Conservation (phyloP, 805 yeast genomes). For the Candida quercuum region DNA sequence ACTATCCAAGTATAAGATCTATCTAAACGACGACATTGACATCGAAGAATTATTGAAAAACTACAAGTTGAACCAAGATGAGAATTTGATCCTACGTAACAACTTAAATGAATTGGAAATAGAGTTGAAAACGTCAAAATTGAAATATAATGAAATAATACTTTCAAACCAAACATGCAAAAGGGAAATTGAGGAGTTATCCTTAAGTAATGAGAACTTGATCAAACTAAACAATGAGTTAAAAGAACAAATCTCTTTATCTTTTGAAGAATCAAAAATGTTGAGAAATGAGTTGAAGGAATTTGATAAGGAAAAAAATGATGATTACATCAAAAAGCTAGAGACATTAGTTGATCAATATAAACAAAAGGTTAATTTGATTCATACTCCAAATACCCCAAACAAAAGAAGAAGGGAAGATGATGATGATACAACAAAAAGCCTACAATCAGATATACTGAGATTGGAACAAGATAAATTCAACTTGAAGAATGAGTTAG, state of each 20-base stretch:
- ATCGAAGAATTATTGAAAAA: slow-evolving; percentile 34
- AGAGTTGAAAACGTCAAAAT: slow-evolving; percentile 25
- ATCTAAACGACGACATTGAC: slow-evolving; percentile 27
- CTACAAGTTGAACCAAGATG: slow-evolving; percentile 35
- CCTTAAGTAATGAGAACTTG: slow-evolving; percentile 22
- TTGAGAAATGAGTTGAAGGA: slow-evolving; percentile 51
- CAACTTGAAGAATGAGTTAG: slow-evolving; percentile 30
- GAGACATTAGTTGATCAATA: slow-evolving; percentile 47
- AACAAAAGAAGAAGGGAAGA: slow-evolving; percentile 26
- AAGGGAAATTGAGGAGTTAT: slow-evolving; percentile 22
- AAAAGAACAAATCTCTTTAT: slow-evolving; percentile 45
- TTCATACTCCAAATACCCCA: slow-evolving; percentile 26
- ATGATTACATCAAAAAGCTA: slow-evolving; percentile 19
- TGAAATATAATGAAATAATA: slow-evolving; percentile 27
- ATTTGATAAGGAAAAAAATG: slow-evolving; percentile 31
- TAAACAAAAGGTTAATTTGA: slow-evolving; percentile 43
- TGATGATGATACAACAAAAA: slow-evolving; percentile 18
- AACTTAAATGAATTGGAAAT: slow-evolving; percentile 24
- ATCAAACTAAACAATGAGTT: slow-evolving; percentile 35
- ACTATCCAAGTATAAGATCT: slow-evolving; percentile 41
- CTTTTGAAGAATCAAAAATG: slow-evolving; percentile 54
- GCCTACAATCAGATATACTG: slow-evolving; percentile 23
- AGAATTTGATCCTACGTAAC: slow-evolving; percentile 30
- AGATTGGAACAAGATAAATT: slow-evolving; percentile 37
- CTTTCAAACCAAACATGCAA: slow-evolving; percentile 31